Evolutionary conservation across 768 basidiomycete genomes (phyloP).

Genomic region (Phylloporus sp.): DNA sequence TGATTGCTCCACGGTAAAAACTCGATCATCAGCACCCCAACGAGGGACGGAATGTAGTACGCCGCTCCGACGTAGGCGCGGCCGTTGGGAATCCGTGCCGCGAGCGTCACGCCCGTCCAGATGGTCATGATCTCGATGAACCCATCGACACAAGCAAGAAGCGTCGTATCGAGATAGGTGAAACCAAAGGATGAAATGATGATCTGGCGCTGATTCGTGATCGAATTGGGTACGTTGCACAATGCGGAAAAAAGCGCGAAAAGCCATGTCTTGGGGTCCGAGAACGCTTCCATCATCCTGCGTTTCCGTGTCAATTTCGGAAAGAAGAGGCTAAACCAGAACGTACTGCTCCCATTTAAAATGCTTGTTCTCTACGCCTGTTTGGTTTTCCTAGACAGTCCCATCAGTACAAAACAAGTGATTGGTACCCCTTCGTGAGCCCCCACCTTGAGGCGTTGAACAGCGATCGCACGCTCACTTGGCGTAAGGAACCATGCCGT

Average conservation of each 20-base stretch:
- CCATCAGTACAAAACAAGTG: neutral
- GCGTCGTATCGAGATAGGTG: constrained; percentile 56
- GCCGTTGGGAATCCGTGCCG: constrained; percentile 50
- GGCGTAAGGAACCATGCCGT: constrained; percentile 69
- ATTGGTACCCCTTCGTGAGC: neutral
- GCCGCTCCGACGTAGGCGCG: constrained; percentile 59
- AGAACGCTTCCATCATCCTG: constrained; percentile 64
- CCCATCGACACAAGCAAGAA: constrained; percentile 64
- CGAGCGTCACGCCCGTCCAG: constrained; percentile 56
- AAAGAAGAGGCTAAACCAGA: neutral
- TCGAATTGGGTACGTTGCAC: constrained; percentile 60
- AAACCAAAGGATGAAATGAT: constrained; percentile 68
- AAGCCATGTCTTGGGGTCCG: constrained; percentile 71
- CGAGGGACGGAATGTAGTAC: constrained; percentile 60
- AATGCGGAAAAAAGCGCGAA: constrained; percentile 65
- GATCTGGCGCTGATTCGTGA: constrained; percentile 60
- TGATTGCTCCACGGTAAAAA: constrained; percentile 61
- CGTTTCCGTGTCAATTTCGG: neutral
- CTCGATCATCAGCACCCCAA: constrained; percentile 60
- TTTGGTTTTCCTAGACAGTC: constrained; percentile 56
- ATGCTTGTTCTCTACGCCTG: constrained; percentile 75
- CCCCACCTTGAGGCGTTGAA: constrained; percentile 57
- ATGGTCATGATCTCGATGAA: constrained; percentile 65
- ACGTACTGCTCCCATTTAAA: constrained; percentile 78
- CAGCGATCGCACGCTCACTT: constrained; percentile 57